phyloP scores from a whole-genome alignment of 805 yeast species.

The Teunomyces pallodes region DNA sequence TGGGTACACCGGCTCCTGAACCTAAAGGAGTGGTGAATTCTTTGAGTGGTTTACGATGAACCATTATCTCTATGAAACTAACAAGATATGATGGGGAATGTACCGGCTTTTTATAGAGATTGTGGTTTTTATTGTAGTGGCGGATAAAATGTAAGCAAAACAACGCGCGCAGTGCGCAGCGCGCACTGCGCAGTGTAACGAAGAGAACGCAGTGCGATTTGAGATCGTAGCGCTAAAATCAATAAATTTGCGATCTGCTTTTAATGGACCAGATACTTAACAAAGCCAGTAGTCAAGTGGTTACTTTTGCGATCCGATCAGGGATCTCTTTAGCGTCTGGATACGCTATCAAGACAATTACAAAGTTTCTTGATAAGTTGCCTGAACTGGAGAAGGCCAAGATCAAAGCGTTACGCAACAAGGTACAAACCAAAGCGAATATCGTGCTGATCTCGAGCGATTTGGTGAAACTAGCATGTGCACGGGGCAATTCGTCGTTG shows the following conservation, averaged over 20 bases:
- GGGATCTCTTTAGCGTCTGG: conserved; percentile 74
- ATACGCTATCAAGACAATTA: conserved; percentile 65
- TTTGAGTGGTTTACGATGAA: conserved; percentile 32
- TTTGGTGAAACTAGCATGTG: conserved; percentile 58
- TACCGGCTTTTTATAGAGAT: background rate
- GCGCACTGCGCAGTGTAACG: too few relatives aligned
- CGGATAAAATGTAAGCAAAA: background rate
- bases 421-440: conserved; percentile 55
- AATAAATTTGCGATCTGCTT: background rate
- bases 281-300: conserved; percentile 72
- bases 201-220: too few relatives aligned
- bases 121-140: too few relatives aligned
- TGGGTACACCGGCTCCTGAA: conserved; percentile 67
- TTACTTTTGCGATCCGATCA: conserved; percentile 75
- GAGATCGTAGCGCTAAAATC: too few relatives aligned
- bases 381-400: conserved; percentile 52
- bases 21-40: conserved; percentile 52
- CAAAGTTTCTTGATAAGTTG: conserved; percentile 50
- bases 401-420: conserved; percentile 41
- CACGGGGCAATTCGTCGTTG: conserved; percentile 59
- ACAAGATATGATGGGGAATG: background rate
- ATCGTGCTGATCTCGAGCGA: conserved; percentile 69
- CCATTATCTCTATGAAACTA: conserved; percentile 12
- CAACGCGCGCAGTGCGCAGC: conserved; percentile 1
- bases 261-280: conserved; percentile 43